A percentile compares a stretch with the other conserved stretches of the same genome.
Evolutionary conservation across 371 early-diverging fungal species (phyloP).

Genomic region (Rhizopus arrhizus): DNA sequence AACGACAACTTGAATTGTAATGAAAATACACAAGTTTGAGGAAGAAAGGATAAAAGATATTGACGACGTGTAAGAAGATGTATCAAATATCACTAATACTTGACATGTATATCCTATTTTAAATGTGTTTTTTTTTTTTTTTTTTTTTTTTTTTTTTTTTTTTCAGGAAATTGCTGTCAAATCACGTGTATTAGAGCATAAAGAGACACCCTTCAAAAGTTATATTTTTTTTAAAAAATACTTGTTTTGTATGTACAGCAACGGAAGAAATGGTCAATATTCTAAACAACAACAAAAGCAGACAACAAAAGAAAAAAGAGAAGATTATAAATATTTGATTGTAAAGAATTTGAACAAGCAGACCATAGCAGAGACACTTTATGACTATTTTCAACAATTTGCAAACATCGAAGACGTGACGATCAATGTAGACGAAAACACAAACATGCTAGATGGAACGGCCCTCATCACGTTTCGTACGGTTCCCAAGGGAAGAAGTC

Average conservation of each 20-base stretch:
- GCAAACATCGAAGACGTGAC: background rate
- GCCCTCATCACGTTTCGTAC: slow-evolving; percentile 13
- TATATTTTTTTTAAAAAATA: too few species aligned
- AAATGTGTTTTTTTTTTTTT: background rate
- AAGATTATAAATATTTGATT: slow-evolving; percentile 1
- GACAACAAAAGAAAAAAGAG: background rate
- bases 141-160: background rate
- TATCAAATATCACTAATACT: too few species aligned
- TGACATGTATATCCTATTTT: too few species aligned
- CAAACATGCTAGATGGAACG: slow-evolving; percentile 1
- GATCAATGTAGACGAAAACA: slow-evolving; percentile 11
- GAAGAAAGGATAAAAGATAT: too few species aligned
- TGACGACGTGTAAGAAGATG: too few species aligned
- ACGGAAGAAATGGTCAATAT: background rate
- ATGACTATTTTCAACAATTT: slow-evolving; percentile 18
- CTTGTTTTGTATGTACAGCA: background rate
- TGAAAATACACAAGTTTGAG: too few species aligned
- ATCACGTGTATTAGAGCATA: too few species aligned
- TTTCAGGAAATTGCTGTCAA: too few species aligned
- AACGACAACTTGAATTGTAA: too few species aligned
- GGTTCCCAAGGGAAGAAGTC: background rate
- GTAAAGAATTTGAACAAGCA: slow-evolving; percentile 6
- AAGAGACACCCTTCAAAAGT: too few species aligned
- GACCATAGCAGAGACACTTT: slow-evolving; percentile 13
- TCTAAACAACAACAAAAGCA: background rate